These are phyloP conservation scores for Ascochyta rabiei DNA, from an alignment of 2,329 filamentous ascomycete genomes.

Conservation along the genomic window DNA sequence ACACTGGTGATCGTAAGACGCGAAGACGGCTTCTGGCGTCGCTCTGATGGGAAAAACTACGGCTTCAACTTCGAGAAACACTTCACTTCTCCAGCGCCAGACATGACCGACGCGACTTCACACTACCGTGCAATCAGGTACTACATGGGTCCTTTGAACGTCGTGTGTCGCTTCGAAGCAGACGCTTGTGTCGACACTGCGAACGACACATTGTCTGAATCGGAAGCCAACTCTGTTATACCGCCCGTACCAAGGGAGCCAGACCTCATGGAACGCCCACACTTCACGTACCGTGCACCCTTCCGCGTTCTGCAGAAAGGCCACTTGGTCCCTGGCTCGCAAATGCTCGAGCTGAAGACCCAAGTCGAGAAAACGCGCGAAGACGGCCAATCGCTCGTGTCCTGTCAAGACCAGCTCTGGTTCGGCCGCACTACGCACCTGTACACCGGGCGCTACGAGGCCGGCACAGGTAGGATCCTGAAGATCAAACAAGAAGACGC, in stretches of 20 bases:
- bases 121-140: constrained; percentile 42
- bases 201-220: constrained; percentile 16
- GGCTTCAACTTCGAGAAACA: constrained; percentile 36
- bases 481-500: constrained; percentile 26
- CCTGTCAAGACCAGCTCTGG: constrained; percentile 40
- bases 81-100: constrained; percentile 28
- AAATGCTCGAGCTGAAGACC: constrained; percentile 38
- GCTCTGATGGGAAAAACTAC: constrained; percentile 19
- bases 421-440: constrained; percentile 38
- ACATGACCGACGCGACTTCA: constrained; percentile 35
- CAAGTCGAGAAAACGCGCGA: constrained; percentile 19
- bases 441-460: constrained; percentile 28
- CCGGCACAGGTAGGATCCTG: constrained; percentile 17
- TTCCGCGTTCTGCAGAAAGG: constrained; percentile 35
- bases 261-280: constrained; percentile 16
- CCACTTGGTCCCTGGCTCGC: constrained; percentile 26
- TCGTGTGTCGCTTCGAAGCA: constrained; percentile 38
- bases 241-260: neutral
- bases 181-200: constrained; percentile 34
- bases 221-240: constrained; percentile 12
- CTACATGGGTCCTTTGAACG: constrained; percentile 31
- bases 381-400: constrained; percentile 6
- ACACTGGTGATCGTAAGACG: constrained; percentile 38
- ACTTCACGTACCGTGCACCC: constrained; percentile 22
- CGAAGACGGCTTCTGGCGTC: constrained; percentile 33